Evolutionary conservation across 805 yeast genomes (phyloP).

Genomic region (Teunomyces aglyptinius): DNA sequence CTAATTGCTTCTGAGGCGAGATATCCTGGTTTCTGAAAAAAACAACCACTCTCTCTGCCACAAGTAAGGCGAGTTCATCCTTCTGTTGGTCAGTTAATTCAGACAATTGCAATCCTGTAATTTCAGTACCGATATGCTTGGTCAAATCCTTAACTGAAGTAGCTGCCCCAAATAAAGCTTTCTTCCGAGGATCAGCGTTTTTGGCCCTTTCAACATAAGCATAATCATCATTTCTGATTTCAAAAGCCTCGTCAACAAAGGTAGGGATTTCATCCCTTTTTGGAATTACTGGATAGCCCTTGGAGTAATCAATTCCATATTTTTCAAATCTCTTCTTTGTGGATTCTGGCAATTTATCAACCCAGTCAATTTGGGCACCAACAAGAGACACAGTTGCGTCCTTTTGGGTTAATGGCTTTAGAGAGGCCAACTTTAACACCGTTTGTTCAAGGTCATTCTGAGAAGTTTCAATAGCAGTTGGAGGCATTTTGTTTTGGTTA

Average conservation of each 20-base stretch:
- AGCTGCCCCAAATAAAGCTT: constrained; percentile 40
- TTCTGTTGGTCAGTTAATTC: constrained; percentile 43
- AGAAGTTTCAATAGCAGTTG: constrained; percentile 4
- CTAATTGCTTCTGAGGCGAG: constrained; percentile 41
- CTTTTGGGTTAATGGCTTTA: constrained; percentile 6
- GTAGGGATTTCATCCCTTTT: constrained; percentile 30
- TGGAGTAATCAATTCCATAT: constrained; percentile 34
- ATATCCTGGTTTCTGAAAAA: constrained; percentile 50
- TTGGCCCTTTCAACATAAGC: constrained; percentile 35
- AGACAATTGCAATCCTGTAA: constrained; percentile 44
- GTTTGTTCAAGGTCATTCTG: constrained; percentile 6
- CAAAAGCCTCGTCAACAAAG: constrained; percentile 40
- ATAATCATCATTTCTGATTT: constrained; percentile 32
- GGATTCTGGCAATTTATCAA: constrained; percentile 18
- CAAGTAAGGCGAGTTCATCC: constrained; percentile 47
- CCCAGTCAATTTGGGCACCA: constrained; percentile 9
- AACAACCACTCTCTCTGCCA: constrained; percentile 52
- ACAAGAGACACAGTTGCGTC: not conserved
- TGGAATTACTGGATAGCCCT: constrained; percentile 43
- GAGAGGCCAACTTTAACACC: constrained; percentile 5
- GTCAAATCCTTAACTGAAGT: constrained; percentile 42
- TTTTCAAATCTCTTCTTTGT: constrained; percentile 29
- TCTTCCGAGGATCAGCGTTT: constrained; percentile 38
- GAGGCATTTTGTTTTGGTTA: constrained; percentile 4
- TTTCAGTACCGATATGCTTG: constrained; percentile 49